phyloP scores from a whole-genome alignment of 1,284 basidiomycete species.

The Ceratobasidium sp. region DNA sequence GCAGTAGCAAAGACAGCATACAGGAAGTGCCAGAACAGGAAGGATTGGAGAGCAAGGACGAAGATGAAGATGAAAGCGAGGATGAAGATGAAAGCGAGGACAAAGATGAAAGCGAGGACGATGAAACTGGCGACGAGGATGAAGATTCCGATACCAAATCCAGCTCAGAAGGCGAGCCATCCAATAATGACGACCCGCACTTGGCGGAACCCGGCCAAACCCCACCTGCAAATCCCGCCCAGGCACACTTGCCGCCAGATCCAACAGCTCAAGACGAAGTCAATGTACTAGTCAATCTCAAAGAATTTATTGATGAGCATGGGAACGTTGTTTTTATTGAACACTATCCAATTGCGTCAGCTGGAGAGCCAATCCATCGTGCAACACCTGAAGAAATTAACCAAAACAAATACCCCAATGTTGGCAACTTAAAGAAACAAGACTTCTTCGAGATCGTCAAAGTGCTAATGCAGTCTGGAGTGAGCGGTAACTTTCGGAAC shows the following conservation, averaged over 20 bases:
- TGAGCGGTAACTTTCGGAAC: not conserved
- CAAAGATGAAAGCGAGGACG: not conserved
- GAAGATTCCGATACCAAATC: not conserved
- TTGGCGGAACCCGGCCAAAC: not conserved
- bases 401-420: not conserved
- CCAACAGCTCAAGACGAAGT: too few species aligned
- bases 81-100: not conserved
- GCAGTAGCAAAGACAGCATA: too few species aligned
- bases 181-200: not conserved
- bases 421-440: not conserved
- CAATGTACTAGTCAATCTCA: not conserved
- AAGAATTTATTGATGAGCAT: not conserved
- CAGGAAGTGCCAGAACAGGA: too few species aligned
- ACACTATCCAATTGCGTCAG: not conserved
- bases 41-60: not conserved
- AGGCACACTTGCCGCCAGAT: too few species aligned
- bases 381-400: not conserved
- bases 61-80: not conserved
- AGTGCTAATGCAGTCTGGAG: conserved; percentile 2
- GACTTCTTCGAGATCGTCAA: not conserved
- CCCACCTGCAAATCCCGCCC: not conserved
- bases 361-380: not conserved
- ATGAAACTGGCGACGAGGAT: not conserved
- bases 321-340: not conserved
- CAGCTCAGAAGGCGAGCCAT: not conserved